Percentiles rank a stretch among this genome's conserved stretches.
Conservation (phyloP, 768 basidiomycete species). For the Dioszegia aurantiaca region DNA sequence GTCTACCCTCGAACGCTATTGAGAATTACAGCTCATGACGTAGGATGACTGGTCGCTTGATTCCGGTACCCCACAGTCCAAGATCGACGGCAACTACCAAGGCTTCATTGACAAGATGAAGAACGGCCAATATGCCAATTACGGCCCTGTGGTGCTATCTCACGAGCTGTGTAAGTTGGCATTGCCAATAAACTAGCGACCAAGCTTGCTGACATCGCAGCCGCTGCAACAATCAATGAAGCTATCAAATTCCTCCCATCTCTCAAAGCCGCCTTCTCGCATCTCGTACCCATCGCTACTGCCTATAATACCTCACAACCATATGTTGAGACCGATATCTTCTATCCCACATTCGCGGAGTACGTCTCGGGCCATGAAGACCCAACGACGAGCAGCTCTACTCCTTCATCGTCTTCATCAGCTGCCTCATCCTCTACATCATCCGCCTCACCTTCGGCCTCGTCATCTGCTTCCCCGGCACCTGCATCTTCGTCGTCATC, state of each 20-base stretch:
- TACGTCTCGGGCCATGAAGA: constrained; percentile 24
- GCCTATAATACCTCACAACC: constrained; percentile 49
- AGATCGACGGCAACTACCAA: constrained; percentile 47
- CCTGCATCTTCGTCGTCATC: not conserved
- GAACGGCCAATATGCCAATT: constrained; percentile 40
- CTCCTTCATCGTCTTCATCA: not conserved
- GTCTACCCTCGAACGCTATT: constrained; percentile 13
- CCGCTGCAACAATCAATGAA: constrained; percentile 16
- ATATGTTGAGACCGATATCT: constrained; percentile 46
- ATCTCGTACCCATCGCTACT: constrained; percentile 44
- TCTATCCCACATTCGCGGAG: constrained; percentile 31
- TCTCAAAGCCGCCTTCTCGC: constrained; percentile 42
- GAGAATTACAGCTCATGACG: constrained; percentile 18
- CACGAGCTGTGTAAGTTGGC: constrained; percentile 47
- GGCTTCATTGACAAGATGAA: constrained; percentile 29
- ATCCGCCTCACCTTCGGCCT: not conserved
- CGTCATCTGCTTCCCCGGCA: not conserved
- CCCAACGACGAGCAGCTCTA: not conserved
- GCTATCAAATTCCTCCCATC: constrained; percentile 30
- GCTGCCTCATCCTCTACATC: constrained; percentile 1
- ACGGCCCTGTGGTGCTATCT: constrained; percentile 49
- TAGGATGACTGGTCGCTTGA: constrained; percentile 16
- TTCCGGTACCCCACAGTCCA: not conserved
- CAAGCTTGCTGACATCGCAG: not conserved
- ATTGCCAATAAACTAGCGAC: not conserved